Conservation (phyloP, 2,329 filamentous ascomycete species). For the Beauveria varroae region DNA sequence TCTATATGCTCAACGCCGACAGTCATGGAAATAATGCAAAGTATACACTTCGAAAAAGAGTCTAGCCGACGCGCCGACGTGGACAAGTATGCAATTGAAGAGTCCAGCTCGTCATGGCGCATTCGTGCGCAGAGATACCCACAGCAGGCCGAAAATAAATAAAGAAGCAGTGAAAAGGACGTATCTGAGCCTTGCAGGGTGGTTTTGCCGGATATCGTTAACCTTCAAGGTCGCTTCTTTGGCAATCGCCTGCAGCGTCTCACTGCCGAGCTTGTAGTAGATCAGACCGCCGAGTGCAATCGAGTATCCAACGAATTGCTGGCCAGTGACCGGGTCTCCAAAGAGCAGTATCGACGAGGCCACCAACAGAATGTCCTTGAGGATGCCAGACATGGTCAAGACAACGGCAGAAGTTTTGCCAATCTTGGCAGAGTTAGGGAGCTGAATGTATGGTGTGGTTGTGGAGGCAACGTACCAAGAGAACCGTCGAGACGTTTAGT, state of each 20-base stretch:
- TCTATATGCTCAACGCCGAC: no score
- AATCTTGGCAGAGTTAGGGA: constrained; percentile 49
- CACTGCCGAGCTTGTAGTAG: constrained; percentile 71
- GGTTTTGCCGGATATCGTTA: background rate
- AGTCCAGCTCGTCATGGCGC: background rate
- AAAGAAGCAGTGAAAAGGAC: background rate
- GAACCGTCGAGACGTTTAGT: constrained; percentile 79
- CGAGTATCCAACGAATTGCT: constrained; percentile 79
- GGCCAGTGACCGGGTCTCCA: constrained; percentile 63
- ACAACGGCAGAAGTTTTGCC: constrained; percentile 79
- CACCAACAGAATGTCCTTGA: constrained; percentile 82
- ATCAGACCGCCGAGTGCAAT: constrained; percentile 70
- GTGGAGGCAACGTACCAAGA: constrained; percentile 55
- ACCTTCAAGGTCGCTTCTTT: background rate
- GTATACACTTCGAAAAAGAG: no score
- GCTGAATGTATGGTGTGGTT: background rate
- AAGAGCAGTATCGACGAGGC: constrained; percentile 74
- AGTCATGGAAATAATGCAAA: no score
- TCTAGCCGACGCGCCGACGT: no score
- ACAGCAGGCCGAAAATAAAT: background rate
- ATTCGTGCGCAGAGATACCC: background rate
- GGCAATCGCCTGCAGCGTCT: background rate
- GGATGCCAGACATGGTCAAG: constrained; percentile 77
- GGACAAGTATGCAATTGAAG: no score
- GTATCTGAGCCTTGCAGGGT: background rate